Conservation (phyloP, 495 filamentous ascomycete species). For the Podospora australis region DNA sequence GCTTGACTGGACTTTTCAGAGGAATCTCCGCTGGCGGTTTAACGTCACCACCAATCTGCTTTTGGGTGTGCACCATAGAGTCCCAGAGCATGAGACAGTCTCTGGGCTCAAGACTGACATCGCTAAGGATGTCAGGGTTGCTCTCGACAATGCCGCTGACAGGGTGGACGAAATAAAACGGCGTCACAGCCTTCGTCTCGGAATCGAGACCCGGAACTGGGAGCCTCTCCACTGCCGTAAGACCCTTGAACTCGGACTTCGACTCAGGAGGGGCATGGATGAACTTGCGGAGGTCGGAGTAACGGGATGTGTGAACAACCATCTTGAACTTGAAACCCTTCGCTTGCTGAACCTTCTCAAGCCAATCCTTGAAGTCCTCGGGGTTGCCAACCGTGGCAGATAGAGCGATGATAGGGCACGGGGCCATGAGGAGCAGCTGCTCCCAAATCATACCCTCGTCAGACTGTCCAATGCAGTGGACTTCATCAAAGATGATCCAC, state of each 20-base stretch:
- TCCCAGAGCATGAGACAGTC: constrained; percentile 63
- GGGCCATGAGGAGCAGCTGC: constrained; percentile 64
- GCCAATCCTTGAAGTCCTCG: constrained; percentile 61
- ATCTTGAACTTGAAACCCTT: constrained; percentile 50
- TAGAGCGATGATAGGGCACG: constrained; percentile 73
- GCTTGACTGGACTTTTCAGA: constrained; percentile 42
- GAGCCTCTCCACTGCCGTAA: constrained; percentile 26
- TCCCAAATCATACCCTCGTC: constrained; percentile 79
- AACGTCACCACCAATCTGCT: constrained; percentile 37
- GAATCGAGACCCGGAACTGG: constrained; percentile 37
- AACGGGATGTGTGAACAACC: constrained; percentile 59
- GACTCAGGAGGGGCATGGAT: constrained; percentile 46
- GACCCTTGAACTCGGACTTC: constrained; percentile 50
- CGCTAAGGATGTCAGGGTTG: constrained; percentile 47
- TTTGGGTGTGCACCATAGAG: constrained; percentile 50
- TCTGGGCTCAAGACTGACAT: constrained; percentile 61
- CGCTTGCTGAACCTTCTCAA: constrained; percentile 50
- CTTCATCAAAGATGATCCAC: constrained; percentile 76
- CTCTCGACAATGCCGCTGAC: constrained; percentile 55
- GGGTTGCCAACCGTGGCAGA: constrained; percentile 79
- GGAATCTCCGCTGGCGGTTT: constrained; percentile 35
- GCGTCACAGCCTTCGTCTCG: constrained; percentile 31
- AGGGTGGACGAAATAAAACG: constrained; percentile 63
- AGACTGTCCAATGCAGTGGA: constrained; percentile 73
- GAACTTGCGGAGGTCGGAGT: constrained; percentile 70